Percentiles rank a stretch among this genome's conserved stretches.
These are phyloP conservation scores for Lotmaria passim DNA, from an alignment of 208 protist genomes.

Conservation along the genomic window DNA sequence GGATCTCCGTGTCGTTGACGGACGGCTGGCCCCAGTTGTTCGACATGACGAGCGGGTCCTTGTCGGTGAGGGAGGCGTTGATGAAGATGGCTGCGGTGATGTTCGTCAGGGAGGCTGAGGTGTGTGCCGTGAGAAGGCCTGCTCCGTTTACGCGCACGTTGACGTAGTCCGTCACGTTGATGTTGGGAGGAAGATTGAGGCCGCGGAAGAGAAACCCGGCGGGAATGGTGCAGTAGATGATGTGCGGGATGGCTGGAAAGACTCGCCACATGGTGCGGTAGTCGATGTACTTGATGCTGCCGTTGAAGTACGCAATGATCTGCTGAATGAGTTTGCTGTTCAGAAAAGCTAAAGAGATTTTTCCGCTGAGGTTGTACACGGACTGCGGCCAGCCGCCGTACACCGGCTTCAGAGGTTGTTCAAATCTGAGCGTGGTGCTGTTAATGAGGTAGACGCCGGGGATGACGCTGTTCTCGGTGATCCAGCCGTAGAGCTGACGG, in stretches of 20 bases:
- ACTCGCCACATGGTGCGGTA: constrained; percentile 3
- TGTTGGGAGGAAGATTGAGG: not conserved
- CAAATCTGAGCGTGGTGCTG: constrained; percentile 6
- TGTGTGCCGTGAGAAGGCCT: not conserved
- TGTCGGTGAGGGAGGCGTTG: not conserved
- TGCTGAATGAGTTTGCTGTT: not conserved
- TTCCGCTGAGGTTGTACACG: constrained; percentile 3
- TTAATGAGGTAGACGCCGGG: constrained; percentile 18
- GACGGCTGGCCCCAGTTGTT: constrained; percentile 29
- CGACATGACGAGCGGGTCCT: constrained; percentile 23
- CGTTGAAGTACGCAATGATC: not conserved
- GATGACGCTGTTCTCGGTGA: constrained; percentile 18
- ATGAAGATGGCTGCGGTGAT: constrained; percentile 9
- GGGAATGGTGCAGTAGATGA: constrained; percentile 5
- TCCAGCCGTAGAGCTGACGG: not conserved
- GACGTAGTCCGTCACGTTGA: not conserved
- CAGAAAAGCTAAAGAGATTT: not conserved
- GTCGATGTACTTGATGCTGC: constrained; percentile 1
- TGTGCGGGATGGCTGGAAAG: not conserved
- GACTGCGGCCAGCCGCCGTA: not conserved
- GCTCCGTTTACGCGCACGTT: constrained; percentile 9
- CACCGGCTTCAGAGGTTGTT: not conserved
- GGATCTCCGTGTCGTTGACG: not conserved
- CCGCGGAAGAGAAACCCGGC: not conserved
- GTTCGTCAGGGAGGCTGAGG: not conserved